Evolutionary conservation across 139 green algal genomes (phyloP).

Genomic region (Medakamo hakoo): DNA sequence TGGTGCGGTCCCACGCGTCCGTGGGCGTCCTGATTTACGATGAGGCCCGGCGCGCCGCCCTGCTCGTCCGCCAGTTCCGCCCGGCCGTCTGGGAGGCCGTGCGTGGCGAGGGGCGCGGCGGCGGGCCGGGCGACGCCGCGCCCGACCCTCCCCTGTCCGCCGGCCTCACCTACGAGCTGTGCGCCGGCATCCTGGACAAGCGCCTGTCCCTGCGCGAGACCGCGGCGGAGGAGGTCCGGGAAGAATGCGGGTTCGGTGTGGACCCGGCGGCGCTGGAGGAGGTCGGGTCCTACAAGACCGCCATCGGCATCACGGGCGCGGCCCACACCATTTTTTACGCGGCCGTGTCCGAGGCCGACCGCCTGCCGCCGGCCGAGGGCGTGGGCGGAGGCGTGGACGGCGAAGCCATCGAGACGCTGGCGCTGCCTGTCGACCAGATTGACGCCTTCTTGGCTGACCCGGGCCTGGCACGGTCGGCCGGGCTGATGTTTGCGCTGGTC

Average conservation of each 20-base stretch:
- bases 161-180: conserved; percentile 82
- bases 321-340: conserved; percentile 47
- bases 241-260: conserved; percentile 52
- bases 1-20: conserved; percentile 45
- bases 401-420: conserved; percentile 73
- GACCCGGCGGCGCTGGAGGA: conserved; percentile 18
- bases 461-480: conserved; percentile 35
- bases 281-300: conserved; percentile 23
- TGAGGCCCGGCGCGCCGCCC: conserved; percentile 14
- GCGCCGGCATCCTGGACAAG: conserved; percentile 79
- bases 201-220: conserved; percentile 31
- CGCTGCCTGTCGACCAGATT: conserved; percentile 36
- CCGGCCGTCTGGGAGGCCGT: conserved; percentile 42
- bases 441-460: conserved; percentile 43
- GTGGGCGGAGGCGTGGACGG: conserved; percentile 41
- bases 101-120: conserved; percentile 4
- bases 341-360: conserved; percentile 50
- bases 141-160: conserved; percentile 5
- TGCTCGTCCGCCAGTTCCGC: conserved; percentile 69
- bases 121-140: not conserved
- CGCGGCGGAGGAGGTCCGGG: conserved; percentile 31
- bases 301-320: conserved; percentile 33
- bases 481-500: conserved; percentile 51
- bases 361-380: conserved; percentile 3
- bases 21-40: conserved; percentile 67